phyloP scores from a whole-genome alignment of 306 rosid genomes.

The Aeschynomene evenia region DNA sequence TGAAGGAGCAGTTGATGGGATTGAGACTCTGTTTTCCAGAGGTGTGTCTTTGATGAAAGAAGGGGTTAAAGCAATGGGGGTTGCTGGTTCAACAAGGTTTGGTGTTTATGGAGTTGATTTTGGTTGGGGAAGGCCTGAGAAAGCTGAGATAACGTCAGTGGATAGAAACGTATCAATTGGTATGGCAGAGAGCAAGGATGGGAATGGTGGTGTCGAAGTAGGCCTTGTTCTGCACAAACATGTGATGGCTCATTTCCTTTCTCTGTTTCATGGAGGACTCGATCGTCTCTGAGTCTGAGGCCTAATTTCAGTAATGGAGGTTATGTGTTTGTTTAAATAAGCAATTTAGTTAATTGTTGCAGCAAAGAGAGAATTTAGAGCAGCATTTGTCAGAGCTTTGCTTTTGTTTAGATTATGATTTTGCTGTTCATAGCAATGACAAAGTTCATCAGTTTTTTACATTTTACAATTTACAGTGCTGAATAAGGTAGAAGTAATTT shows the following conservation, averaged over 20 bases:
- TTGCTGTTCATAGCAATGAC: no score
- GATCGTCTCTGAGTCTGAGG: no score
- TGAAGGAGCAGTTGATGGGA: conserved; percentile 15
- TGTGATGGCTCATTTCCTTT: conserved; percentile 12
- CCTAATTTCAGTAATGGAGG: no score
- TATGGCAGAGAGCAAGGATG: conserved; percentile 28
- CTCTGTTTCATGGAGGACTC: not conserved
- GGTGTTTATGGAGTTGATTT: conserved; percentile 45
- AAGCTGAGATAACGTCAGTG: conserved; percentile 42
- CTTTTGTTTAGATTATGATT: no score
- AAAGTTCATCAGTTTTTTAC: no score
- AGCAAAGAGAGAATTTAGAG: no score
- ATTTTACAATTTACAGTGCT: no score
- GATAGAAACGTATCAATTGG: conserved; percentile 23
- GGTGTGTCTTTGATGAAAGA: not conserved
- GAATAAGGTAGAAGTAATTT: no score
- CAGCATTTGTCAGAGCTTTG: no score
- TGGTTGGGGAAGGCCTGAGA: conserved; percentile 51
- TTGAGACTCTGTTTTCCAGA: not conserved
- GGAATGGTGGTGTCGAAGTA: conserved; percentile 31
- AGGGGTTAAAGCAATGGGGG: not conserved
- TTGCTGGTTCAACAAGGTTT: conserved; percentile 45
- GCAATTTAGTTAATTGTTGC: no score
- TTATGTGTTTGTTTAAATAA: no score
- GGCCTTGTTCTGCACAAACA: conserved; percentile 21